Evolutionary conservation across 2,329 filamentous ascomycete genomes (phyloP), one percentile per base, ranked within the genome.

Genomic region (Penicillium hordei): DNA sequence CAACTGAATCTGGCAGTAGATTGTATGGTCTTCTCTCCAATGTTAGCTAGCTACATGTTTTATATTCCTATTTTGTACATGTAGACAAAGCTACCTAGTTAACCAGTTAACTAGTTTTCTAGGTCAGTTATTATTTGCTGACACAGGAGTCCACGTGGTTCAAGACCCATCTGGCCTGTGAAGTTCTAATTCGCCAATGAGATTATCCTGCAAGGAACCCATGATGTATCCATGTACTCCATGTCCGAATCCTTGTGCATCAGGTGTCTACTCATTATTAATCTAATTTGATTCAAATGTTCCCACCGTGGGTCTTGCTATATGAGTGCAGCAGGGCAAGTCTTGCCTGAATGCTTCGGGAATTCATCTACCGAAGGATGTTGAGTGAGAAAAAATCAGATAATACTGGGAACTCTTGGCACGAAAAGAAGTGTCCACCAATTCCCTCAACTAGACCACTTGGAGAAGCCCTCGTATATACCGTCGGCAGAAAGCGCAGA

Each of bases 401-500:
- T 53, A 52, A 57, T 52, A n/a, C 12, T 25, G 42, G 17, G 17
- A 25, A 33, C 17, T 38, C 42, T 40, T 52, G 55, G 55, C 49
- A 27, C 13, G 27, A 48, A n/a, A 43, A 38, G 15, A n/a, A 52
- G 52, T 59, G 51, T 59, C 56, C 51, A 53, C 48, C 54, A 31
- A 15, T 34, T 46, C 10, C 13, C 45, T 15, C 17, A 23, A 31
- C 15, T 19, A 57, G 13, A 36, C 56, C 53, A 55, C 25, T 53
- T 29, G 36, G 45, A 49, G 40, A 19, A 44, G n/a, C 6, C 38
- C 53, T 56, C n/a, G 46, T 34, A 27, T 49, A 27, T 60, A 19
- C 43, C 15, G 45, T 52, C 61, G 57, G 58, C 51, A 64, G 42
- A 15, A 59, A 59, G 61, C 55, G 53, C 52, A 59, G 43, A 40